Percentiles rank a stretch among this genome's conserved stretches.
These are phyloP conservation scores for Boletus bicolor DNA, from an alignment of 768 basidiomycete genomes.

Conservation along the genomic window DNA sequence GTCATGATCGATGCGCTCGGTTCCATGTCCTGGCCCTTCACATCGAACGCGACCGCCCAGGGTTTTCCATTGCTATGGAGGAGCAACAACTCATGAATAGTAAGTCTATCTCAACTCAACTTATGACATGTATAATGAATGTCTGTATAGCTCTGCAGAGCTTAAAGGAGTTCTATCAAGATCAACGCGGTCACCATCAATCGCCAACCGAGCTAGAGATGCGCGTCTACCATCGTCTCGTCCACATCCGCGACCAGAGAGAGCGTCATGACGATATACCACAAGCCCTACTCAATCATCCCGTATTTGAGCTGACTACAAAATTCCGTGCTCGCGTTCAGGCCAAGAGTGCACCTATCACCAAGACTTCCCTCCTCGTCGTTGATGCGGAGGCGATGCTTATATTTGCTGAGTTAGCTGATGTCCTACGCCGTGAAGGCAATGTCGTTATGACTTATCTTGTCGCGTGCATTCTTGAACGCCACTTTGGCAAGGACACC, in stretches of 20 bases:
- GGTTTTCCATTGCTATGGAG: slow-evolving; percentile 68
- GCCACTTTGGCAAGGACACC: slow-evolving; percentile 79
- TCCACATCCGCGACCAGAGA: slow-evolving; percentile 82
- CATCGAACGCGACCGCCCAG: slow-evolving; percentile 49
- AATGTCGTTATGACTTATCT: slow-evolving; percentile 76
- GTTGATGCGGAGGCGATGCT: slow-evolving; percentile 67
- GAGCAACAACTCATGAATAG: slow-evolving; percentile 91
- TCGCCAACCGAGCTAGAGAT: slow-evolving; percentile 92
- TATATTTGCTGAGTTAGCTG: slow-evolving; percentile 59
- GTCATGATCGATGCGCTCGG: slow-evolving; percentile 89
- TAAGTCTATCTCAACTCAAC: slow-evolving; percentile 37
- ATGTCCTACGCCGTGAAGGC: slow-evolving; percentile 61
- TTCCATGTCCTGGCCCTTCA: slow-evolving; percentile 89
- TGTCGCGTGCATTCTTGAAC: slow-evolving; percentile 83
- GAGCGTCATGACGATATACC: slow-evolving; percentile 77
- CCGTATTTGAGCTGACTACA: slow-evolving; percentile 80
- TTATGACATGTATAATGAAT: neutral
- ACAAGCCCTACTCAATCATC: slow-evolving; percentile 58
- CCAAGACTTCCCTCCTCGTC: slow-evolving; percentile 57
- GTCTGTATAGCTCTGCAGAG: slow-evolving; percentile 74
- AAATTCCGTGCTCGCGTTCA: slow-evolving; percentile 81
- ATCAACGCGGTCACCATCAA: slow-evolving; percentile 62
- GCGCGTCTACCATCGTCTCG: slow-evolving; percentile 90
- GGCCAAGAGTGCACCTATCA: slow-evolving; percentile 69
- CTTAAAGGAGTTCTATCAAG: slow-evolving; percentile 90